Conservation (phyloP, 352 stramenopile species). For the Pythium chondricola region DNA sequence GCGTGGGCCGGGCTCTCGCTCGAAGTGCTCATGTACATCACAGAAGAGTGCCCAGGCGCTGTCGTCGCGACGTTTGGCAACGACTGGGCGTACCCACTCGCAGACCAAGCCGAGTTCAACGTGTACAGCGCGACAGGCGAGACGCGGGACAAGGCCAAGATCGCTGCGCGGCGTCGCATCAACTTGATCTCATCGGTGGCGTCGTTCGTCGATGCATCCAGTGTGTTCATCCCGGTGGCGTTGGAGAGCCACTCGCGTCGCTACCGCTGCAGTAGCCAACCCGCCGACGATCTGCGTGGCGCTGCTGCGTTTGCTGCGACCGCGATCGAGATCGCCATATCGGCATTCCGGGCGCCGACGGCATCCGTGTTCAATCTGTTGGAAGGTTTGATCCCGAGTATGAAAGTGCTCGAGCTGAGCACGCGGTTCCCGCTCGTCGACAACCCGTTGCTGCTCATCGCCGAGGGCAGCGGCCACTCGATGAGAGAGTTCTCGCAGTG, state of each 20-base stretch:
- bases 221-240: constrained; percentile 49
- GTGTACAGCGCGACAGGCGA: constrained; percentile 29
- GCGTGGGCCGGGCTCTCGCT: constrained; percentile 66
- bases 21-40: constrained; percentile 65
- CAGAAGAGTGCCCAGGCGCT: constrained; percentile 59
- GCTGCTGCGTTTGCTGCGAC: constrained; percentile 32
- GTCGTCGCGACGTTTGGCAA: constrained; percentile 56
- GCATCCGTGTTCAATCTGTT: constrained; percentile 34
- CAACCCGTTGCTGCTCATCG: constrained; percentile 30
- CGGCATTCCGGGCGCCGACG: constrained; percentile 19
- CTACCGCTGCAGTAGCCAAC: neutral
- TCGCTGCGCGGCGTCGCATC: constrained; percentile 43
- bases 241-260: constrained; percentile 17
- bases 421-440: constrained; percentile 31
- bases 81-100: constrained; percentile 65
- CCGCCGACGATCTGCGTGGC: neutral
- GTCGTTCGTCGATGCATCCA: constrained; percentile 49
- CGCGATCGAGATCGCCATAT: constrained; percentile 45
- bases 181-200: constrained; percentile 64
- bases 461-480: constrained; percentile 15
- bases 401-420: constrained; percentile 52
- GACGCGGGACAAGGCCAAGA: constrained; percentile 50
- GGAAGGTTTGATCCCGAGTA: constrained; percentile 38
- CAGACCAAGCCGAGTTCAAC: constrained; percentile 34
- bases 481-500: constrained; percentile 10